Evolutionary conservation across 257 asterid species (phyloP), one percentile per base, ranked within the genome.

Genomic region (Paulownia fortunei): DNA sequence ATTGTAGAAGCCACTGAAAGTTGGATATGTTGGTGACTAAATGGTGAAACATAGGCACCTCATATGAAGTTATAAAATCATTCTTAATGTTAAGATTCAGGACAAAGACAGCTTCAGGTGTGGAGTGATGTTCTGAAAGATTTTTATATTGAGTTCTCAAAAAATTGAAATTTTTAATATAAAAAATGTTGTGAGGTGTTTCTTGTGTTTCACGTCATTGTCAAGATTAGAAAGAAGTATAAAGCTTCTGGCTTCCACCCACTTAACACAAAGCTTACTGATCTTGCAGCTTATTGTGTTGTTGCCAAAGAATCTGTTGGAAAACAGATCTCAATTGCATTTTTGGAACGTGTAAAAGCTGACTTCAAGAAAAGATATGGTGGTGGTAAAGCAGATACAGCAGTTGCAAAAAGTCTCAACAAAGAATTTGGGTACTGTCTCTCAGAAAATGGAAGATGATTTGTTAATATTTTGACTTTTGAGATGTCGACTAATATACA

Each of bases 281-380:
- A 41, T 61, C 21, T 59, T 82, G 91, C 94, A 96, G 99, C 96
- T 79, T 93, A 90, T 78, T 93, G 98, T 73, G 91, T 96, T 13
- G 99, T 92, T 41, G 93, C 98, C 72, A 93, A 93, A 90, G 97
- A 93, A 82, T 89, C 98, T 1, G 97, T 82, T 13, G 96, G 97
- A 34, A 96, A 93, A 76, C 98, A 93, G 87, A 93, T 96, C 62
- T 90, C 97, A 10, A 81, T 93, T 49, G 97, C 97, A 49, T 87
- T 90, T 83, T 71, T 96, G 82, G 99, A 96, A 84, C 96, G 98
- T 7, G 58, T 93, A 60, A 93, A 84, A 86, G 94, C 91, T 1
- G 98, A 96, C 82, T 96, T 96, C 85, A 96, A 64, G 89, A 90
- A 90, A 83, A 85, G 97, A 87, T 96, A 90, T 62, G 97, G 99